Evolutionary conservation across 2,329 filamentous ascomycete species (phyloP).

Genomic region (Cladosporium sp.): DNA sequence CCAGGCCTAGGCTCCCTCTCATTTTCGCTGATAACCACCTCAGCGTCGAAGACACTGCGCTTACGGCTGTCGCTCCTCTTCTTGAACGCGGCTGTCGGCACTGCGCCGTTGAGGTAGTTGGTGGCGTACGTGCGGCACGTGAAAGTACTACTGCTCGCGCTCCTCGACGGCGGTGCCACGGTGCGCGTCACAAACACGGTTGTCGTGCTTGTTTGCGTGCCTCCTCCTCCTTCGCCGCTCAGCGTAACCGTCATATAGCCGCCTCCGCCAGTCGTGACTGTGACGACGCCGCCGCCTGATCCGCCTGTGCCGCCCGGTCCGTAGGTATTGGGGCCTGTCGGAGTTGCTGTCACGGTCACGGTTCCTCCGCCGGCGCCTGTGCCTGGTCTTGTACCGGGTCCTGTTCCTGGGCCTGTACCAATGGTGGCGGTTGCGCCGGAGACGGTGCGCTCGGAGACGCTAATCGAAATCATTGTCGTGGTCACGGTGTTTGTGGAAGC

Average conservation of each 20-base stretch:
- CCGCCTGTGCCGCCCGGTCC: neutral
- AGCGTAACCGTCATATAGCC: constrained; percentile 27
- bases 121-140: constrained; percentile 33
- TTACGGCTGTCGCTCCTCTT: constrained; percentile 17
- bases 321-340: constrained; percentile 1
- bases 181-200: constrained; percentile 21
- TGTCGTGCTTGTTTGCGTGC: constrained; percentile 20
- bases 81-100: constrained; percentile 17
- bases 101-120: constrained; percentile 31
- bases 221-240: constrained; percentile 17
- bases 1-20: constrained; percentile 4
- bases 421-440: constrained; percentile 20
- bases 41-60: constrained; percentile 27
- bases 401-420: constrained; percentile 10
- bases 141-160: constrained; percentile 22
- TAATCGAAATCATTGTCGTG: constrained; percentile 24
- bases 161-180: constrained; percentile 19
- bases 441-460: constrained; percentile 19
- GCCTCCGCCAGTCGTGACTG: constrained; percentile 24
- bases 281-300: constrained; percentile 8
- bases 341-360: constrained; percentile 24
- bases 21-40: constrained; percentile 19
- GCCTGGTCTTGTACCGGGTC: constrained; percentile 7
- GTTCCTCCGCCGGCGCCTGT: constrained; percentile 17
- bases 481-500: constrained; percentile 22